These are phyloP conservation scores for Apiospora aurea DNA, from an alignment of 2,329 filamentous ascomycete genomes.

Conservation along the genomic window DNA sequence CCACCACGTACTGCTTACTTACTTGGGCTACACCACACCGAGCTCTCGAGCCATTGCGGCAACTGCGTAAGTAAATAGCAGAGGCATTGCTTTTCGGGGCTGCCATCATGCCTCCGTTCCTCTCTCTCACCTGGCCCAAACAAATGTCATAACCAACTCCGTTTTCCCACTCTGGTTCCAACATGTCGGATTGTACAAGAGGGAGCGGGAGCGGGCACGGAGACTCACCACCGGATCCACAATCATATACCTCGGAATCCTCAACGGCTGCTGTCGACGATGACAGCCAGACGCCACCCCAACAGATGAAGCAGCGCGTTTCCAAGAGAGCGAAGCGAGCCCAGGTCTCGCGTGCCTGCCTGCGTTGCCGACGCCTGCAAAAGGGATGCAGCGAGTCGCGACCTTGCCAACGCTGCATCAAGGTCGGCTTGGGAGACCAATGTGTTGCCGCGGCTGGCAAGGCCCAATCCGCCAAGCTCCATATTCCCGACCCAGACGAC, in stretches of 20 bases:
- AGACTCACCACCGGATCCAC: conserved; percentile 11
- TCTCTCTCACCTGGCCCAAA: not conserved
- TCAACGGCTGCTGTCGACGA: not conserved
- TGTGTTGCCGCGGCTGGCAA: conserved; percentile 36
- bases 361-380: conserved; percentile 50
- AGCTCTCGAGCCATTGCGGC: not conserved
- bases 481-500: conserved; percentile 8
- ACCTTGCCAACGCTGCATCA: conserved; percentile 51
- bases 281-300: not conserved
- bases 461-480: conserved; percentile 24
- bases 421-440: conserved; percentile 49
- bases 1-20: conserved; percentile 19
- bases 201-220: conserved; percentile 15
- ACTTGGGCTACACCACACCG: not conserved
- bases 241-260: conserved; percentile 17
- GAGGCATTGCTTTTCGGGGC: not conserved
- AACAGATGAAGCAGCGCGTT: conserved; percentile 1
- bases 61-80: not conserved
- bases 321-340: conserved; percentile 41
- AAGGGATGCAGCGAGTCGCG: conserved; percentile 53
- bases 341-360: conserved; percentile 53
- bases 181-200: conserved; percentile 11
- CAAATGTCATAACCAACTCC: not conserved
- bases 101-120: not conserved
- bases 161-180: not conserved